Evolutionary conservation across 768 basidiomycete species (phyloP).

Genomic region (Tulasnella calospora): DNA sequence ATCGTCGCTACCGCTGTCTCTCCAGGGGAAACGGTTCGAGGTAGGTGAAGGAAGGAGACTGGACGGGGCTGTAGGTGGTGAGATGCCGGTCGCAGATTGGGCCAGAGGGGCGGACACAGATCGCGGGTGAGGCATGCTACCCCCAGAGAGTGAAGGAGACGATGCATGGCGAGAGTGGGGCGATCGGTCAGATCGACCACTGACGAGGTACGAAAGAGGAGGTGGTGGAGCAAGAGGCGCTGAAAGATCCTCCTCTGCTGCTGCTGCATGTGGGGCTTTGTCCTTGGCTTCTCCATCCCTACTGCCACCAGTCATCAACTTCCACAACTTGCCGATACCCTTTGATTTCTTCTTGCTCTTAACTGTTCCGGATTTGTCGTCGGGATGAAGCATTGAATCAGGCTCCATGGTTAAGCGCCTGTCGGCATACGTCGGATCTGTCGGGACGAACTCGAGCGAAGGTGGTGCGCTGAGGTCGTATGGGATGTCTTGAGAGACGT

Average conservation of each 20-base stretch:
- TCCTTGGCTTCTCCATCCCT: conserved; percentile 31
- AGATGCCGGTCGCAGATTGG: conserved; percentile 48
- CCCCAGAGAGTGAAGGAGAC: conserved; percentile 14
- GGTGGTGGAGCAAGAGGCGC: conserved; percentile 84
- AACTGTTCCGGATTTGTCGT: conserved; percentile 32
- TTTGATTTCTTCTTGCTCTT: conserved; percentile 68
- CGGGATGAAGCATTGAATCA: background rate
- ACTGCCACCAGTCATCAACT: conserved; percentile 55
- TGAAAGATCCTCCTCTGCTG: conserved; percentile 54
- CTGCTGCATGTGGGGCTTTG: conserved; percentile 35
- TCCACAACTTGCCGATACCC: conserved; percentile 77
- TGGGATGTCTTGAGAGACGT: conserved; percentile 27
- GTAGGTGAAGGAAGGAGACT: conserved; percentile 70
- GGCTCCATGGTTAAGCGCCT: background rate
- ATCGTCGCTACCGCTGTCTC: conserved; percentile 28
- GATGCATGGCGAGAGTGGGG: conserved; percentile 26
- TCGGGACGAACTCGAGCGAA: conserved; percentile 3
- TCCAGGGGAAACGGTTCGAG: conserved; percentile 44
- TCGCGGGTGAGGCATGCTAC: conserved; percentile 25
- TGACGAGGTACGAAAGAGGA: conserved; percentile 80
- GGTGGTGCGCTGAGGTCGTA: conserved; percentile 23
- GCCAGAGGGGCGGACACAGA: conserved; percentile 23
- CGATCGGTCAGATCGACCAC: conserved; percentile 41
- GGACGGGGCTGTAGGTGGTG: conserved; percentile 69
- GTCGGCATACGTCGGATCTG: background rate